These are phyloP conservation scores for Daedaleopsis nitida DNA, from an alignment of 768 basidiomycete species.

Conservation along the genomic window DNA sequence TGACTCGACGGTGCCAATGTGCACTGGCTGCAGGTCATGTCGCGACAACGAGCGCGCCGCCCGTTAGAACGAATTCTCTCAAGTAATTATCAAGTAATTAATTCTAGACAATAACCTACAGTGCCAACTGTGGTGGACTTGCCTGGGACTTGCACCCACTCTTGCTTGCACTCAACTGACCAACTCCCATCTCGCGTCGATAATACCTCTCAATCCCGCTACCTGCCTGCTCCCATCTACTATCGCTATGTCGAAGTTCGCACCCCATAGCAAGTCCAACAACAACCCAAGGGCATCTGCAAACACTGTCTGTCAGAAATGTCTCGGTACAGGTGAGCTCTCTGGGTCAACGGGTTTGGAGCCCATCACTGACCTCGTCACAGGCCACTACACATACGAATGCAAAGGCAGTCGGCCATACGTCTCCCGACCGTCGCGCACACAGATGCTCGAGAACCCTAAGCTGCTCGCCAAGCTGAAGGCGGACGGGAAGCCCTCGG, in stretches of 20 bases:
- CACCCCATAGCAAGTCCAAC: conserved; percentile 65
- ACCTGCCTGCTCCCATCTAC: too few species aligned
- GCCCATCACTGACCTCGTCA: not conserved
- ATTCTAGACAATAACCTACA: too few species aligned
- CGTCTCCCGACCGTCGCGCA: conserved; percentile 85
- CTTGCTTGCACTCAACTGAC: too few species aligned
- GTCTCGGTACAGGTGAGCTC: conserved; percentile 62
- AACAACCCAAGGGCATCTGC: conserved; percentile 66
- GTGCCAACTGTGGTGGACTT: too few species aligned
- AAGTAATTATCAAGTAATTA: too few species aligned
- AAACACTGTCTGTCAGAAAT: conserved; percentile 82
- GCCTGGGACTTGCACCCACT: too few species aligned
- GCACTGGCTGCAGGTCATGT: too few species aligned
- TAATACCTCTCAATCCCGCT: not conserved
- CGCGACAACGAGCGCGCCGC: too few species aligned
- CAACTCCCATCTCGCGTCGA: not conserved
- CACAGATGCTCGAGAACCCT: conserved; percentile 84
- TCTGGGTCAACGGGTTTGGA: too few species aligned
- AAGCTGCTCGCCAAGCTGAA: conserved; percentile 64
- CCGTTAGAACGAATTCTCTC: too few species aligned
- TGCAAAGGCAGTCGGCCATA: conserved; percentile 85
- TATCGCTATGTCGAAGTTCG: conserved; percentile 71
- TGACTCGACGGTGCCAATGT: too few species aligned
- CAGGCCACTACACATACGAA: conserved; percentile 90
- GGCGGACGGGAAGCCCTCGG: conserved; percentile 70